Percentiles rank a stretch among this genome's conserved stretches.
These are phyloP conservation scores for Fusarium piperis DNA, from an alignment of 2,329 filamentous ascomycete genomes.

Conservation along the genomic window DNA sequence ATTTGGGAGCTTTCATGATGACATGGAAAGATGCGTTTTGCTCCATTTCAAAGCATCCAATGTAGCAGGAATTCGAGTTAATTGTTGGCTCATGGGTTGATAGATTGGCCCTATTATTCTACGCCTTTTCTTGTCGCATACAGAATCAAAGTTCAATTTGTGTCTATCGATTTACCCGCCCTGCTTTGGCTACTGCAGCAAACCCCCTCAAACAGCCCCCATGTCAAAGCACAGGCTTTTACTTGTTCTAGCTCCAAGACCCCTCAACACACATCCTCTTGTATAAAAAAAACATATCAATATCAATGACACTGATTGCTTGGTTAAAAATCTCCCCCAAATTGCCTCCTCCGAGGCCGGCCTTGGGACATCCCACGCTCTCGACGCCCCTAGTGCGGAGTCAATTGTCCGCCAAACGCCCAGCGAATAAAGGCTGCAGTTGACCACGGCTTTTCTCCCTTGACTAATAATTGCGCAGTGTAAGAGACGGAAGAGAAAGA, in stretches of 20 bases:
- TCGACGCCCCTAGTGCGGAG: slow-evolving; percentile 24
- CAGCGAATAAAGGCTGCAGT: slow-evolving; percentile 31
- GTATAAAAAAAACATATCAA: background rate
- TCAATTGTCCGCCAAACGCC: slow-evolving; percentile 5
- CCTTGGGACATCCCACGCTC: slow-evolving; percentile 16
- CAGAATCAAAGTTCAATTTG: background rate
- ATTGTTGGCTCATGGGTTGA: background rate
- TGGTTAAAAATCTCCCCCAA: background rate
- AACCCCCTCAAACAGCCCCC: background rate
- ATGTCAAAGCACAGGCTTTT: slow-evolving; percentile 9
- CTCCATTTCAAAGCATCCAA: background rate
- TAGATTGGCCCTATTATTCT: background rate
- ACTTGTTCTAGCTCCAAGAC: slow-evolving; percentile 1
- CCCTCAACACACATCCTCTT: background rate
- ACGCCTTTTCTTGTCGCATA: background rate
- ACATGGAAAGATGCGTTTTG: background rate
- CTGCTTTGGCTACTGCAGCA: background rate
- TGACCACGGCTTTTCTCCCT: background rate
- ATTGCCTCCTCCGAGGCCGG: slow-evolving; percentile 19
- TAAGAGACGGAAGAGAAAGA: background rate
- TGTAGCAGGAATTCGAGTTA: background rate
- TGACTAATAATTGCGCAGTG: slow-evolving; percentile 8
- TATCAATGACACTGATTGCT: background rate
- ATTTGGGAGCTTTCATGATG: slow-evolving; percentile 29
- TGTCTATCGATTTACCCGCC: background rate